Evolutionary conservation across 352 stramenopile genomes (phyloP).

Genomic region (Phytopythium kandeliae): DNA sequence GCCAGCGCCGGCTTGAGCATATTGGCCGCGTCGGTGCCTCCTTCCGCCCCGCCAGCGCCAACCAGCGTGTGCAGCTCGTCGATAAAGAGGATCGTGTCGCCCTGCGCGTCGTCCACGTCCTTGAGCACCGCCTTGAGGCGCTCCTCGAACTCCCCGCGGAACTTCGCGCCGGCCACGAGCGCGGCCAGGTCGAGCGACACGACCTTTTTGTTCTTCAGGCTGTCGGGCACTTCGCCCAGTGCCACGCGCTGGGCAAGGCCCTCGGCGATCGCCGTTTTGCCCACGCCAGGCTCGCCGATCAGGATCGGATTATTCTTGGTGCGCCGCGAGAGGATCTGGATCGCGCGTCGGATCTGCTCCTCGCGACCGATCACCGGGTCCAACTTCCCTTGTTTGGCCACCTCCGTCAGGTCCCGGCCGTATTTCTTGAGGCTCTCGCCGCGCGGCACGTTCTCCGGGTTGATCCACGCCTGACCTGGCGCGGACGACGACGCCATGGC

Average conservation of each 20-base stretch:
- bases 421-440: conserved; percentile 80
- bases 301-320: conserved; percentile 99
- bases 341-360: conserved; percentile 92
- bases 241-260: conserved; percentile 96
- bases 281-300: conserved; percentile 96
- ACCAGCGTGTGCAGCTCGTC: conserved; percentile 94
- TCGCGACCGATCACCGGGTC: conserved; percentile 94
- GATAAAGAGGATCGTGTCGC: conserved; percentile 95
- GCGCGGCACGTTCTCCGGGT: conserved; percentile 72
- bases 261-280: conserved; percentile 94
- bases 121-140: conserved; percentile 94
- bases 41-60: conserved; percentile 86
- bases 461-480: conserved; percentile 43
- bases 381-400: conserved; percentile 70
- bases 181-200: conserved; percentile 94
- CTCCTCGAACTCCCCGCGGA: conserved; percentile 97
- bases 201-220: conserved; percentile 91
- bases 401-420: conserved; percentile 64
- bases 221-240: conserved; percentile 92
- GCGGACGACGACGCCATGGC: conserved; percentile 14
- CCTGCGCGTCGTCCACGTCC: conserved; percentile 93
- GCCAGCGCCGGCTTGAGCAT: conserved; percentile 95
- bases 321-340: conserved; percentile 93
- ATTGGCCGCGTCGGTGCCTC: conserved; percentile 90
- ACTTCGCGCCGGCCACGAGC: conserved; percentile 95